Base-by-base conservation (phyloP, 75 land plant species). In the Pinus albicaulis region DNA sequence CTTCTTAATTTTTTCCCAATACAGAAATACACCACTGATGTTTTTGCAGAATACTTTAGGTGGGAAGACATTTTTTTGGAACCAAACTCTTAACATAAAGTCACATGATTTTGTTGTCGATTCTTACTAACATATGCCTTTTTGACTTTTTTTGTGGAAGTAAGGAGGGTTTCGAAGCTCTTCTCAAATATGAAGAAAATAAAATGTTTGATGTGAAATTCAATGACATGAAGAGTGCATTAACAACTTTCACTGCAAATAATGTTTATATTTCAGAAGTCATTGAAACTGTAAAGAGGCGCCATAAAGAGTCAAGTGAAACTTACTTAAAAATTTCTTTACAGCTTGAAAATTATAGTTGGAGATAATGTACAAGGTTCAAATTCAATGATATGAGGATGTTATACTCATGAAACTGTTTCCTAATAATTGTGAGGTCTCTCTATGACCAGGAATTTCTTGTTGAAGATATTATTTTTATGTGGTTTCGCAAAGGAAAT, bases 321-420 rank as follows among this genome's bases (percentile, higher is more conserved):
- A 31, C 89, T 95, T 55, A n/a, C 77, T 95, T 68, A 91, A 87
- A 56, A 79, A 92, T 22, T 91, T 95, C 77, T 94, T 95, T 76
- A 90, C 82, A 28, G 88, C 72, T 74, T 97, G 86, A 25, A 93
- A 87, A 78, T 86, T 95, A 11, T 88, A 95, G 86, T 83, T 93
- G 82, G 98, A 93, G 74, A 86, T 95, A n/a, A 82, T 95, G 25
- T 91, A 93, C 89, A 95, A 92, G 75, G 89, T 95, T 64, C 98
- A 95, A 85, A 86, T 95, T 28, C 98, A 95, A 48, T 95, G 98
- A 77, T 95, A 95, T 41, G 98, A 95, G 60, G 98, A 95, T 82
- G 94, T 97, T n/a, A 95, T 93, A 78, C 84, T 95, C 41, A 93
- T 95, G 97, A 95, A 93, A 81, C 74, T 95, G 75, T 95, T 95